Conservation (phyloP, 208 protist species). For the Leishmania amazonensis region DNA sequence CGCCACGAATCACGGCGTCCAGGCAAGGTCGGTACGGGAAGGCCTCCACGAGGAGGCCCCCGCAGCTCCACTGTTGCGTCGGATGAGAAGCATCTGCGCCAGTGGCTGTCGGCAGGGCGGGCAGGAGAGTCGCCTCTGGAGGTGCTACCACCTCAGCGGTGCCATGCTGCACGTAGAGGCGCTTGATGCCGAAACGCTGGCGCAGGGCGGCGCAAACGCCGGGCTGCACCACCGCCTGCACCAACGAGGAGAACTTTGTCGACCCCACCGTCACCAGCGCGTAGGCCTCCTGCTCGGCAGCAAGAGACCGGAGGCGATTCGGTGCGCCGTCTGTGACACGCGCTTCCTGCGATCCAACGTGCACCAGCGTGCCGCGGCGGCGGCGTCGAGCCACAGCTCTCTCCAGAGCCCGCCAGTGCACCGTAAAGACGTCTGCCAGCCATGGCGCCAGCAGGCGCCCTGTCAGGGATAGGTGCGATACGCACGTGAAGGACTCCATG, state of each 20-base stretch:
- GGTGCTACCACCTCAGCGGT: slow-evolving; percentile 23
- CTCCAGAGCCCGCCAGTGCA: slow-evolving; percentile 76
- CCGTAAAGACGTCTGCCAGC: slow-evolving; percentile 79
- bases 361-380: slow-evolving; percentile 34
- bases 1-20: slow-evolving; percentile 42
- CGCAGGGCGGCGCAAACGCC: slow-evolving; percentile 43
- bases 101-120: background rate
- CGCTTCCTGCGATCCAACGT: slow-evolving; percentile 38
- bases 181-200: slow-evolving; percentile 44
- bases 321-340: background rate
- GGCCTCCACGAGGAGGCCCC: slow-evolving; percentile 58
- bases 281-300: slow-evolving; percentile 21
- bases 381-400: slow-evolving; percentile 22
- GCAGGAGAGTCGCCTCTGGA: slow-evolving; percentile 1
- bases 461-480: slow-evolving; percentile 79
- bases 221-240: slow-evolving; percentile 48
- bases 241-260: slow-evolving; percentile 76
- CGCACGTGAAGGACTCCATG: slow-evolving; percentile 90
- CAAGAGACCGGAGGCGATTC: background rate
- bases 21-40: slow-evolving; percentile 76
- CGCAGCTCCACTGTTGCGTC: slow-evolving; percentile 25
- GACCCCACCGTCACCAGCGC: slow-evolving; percentile 92
- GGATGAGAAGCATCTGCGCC: background rate
- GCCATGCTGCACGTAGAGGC: slow-evolving; percentile 83
- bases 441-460: slow-evolving; percentile 65